A percentile compares a stretch with the other conserved stretches of the same genome.
phyloP scores from a whole-genome alignment of 371 early-diverging fungal species.

The Gilbertella persicaria region DNA sequence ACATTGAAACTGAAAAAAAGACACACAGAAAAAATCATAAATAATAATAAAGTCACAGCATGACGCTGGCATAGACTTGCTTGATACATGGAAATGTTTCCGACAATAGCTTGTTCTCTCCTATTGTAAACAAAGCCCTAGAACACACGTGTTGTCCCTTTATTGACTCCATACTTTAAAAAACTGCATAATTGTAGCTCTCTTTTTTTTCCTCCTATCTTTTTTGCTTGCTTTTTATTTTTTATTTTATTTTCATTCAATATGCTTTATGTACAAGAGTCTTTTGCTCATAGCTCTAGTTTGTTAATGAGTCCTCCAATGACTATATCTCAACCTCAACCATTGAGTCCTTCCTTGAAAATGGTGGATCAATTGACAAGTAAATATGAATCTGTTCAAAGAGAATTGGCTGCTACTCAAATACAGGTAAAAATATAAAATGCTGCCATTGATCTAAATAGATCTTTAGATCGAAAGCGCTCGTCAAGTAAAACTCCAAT shows the following conservation, averaged over 20 bases:
- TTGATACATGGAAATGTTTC: too few relatives aligned
- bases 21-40: too few relatives aligned
- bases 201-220: constrained; percentile 5
- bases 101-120: too few relatives aligned
- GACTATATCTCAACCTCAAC: constrained; percentile 34
- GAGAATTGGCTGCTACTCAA: constrained; percentile 29
- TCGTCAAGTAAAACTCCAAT: constrained; percentile 31
- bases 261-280: constrained; percentile 37
- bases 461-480: constrained; percentile 29
- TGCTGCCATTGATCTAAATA: background rate
- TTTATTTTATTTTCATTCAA: background rate
- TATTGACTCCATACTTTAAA: constrained; percentile 1
- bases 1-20: constrained; percentile 14
- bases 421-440: constrained; percentile 29
- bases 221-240: constrained; percentile 1
- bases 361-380: constrained; percentile 42
- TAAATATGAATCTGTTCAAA: constrained; percentile 30
- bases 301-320: constrained; percentile 22
- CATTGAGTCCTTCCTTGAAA: constrained; percentile 34
- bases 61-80: too few relatives aligned
- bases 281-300: constrained; percentile 20
- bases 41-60: too few relatives aligned
- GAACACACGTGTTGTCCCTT: too few relatives aligned
- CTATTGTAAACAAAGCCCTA: too few relatives aligned
- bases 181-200: background rate